phyloP scores from a whole-genome alignment of 2,329 filamentous ascomycete species.

The Metarhizium brunneum region DNA sequence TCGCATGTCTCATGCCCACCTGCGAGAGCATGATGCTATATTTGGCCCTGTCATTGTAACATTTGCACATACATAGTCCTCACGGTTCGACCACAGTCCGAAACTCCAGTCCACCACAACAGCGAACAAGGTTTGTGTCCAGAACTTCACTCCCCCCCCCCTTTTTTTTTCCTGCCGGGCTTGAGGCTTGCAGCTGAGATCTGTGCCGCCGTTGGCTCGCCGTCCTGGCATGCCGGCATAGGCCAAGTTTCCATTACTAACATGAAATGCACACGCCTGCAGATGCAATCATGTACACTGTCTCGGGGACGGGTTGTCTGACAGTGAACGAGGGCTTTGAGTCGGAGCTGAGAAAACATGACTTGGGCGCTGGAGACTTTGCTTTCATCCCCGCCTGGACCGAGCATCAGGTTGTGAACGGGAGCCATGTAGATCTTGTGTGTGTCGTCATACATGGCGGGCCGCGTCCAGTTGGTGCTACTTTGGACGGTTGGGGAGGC shows the following conservation, averaged over 20 bases:
- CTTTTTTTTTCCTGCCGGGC: background rate
- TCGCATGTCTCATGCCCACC: background rate
- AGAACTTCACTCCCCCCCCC: background rate
- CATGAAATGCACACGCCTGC: background rate
- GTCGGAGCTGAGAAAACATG: constrained; percentile 40
- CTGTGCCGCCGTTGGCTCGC: background rate
- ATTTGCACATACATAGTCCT: constrained; percentile 35
- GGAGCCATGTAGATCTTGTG: constrained; percentile 49
- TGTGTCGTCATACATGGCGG: constrained; percentile 60
- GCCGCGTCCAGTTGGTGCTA: constrained; percentile 49
- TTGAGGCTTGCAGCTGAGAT: background rate
- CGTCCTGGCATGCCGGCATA: background rate
- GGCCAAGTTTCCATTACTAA: background rate
- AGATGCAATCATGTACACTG: constrained; percentile 62
- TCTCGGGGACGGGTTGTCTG: constrained; percentile 51
- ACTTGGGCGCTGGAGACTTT: constrained; percentile 56
- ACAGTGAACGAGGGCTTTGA: constrained; percentile 48
- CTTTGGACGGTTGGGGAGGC: constrained; percentile 54
- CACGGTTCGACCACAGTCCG: constrained; percentile 52
- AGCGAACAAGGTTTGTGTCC: constrained; percentile 50
- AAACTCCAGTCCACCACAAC: constrained; percentile 58
- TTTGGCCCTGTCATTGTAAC: background rate
- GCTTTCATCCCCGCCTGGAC: constrained; percentile 60
- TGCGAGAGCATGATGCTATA: background rate
- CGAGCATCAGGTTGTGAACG: constrained; percentile 62